phyloP scores from a whole-genome alignment of 176 grass and related monocot genomes.

The Rhynchospora pubera region DNA sequence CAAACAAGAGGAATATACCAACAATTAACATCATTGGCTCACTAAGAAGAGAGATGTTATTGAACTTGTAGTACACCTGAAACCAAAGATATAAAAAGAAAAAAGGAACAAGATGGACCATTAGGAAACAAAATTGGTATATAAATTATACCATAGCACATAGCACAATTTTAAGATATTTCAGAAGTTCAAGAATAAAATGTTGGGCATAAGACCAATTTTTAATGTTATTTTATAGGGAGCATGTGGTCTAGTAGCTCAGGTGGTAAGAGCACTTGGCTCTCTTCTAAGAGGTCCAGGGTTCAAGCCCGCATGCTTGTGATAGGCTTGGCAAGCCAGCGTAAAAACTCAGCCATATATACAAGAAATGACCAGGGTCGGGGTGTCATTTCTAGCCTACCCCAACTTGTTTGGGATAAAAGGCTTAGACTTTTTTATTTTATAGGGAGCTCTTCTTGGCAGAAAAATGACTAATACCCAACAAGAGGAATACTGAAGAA shows the following conservation, averaged over 20 bases:
- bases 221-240: background rate
- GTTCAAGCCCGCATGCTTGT: too few relatives aligned
- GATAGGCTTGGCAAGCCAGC: too few relatives aligned
- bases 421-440: too few relatives aligned
- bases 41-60: slow-evolving; percentile 61
- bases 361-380: too few relatives aligned
- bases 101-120: background rate
- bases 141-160: background rate
- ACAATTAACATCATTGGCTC: slow-evolving; percentile 88
- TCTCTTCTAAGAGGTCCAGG: too few relatives aligned
- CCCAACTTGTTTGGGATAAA: too few relatives aligned
- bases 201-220: background rate
- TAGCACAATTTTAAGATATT: background rate
- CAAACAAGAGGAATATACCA: slow-evolving; percentile 81
- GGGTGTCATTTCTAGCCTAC: too few relatives aligned
- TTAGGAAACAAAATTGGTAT: background rate
- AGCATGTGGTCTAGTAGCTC: too few relatives aligned
- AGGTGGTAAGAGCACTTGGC: too few relatives aligned
- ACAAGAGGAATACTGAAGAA: background rate
- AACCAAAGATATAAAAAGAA: slow-evolving; percentile 24
- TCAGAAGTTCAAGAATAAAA: slow-evolving; percentile 4
- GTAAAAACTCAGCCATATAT: too few relatives aligned
- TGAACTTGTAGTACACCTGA: slow-evolving; percentile 94
- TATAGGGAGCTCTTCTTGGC: background rate
- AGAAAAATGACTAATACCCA: background rate